phyloP scores from a whole-genome alignment of 257 asterid genomes.

The Nicotiana tomentosiformis region DNA sequence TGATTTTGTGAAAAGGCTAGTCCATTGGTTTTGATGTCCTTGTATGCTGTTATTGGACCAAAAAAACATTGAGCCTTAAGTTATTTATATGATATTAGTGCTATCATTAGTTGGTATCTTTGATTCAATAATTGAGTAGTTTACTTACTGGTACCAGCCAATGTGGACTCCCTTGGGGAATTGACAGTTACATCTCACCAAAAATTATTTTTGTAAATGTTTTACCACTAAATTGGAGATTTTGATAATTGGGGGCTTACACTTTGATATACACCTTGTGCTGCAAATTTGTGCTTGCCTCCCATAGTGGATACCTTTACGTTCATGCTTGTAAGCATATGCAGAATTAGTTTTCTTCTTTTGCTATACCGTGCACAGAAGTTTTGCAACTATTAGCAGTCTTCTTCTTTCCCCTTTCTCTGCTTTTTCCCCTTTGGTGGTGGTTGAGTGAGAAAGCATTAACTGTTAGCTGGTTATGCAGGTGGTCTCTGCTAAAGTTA shows the following conservation, averaged over 20 bases:
- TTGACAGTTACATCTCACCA: not conserved
- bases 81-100: not conserved
- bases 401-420: not conserved
- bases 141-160: not conserved
- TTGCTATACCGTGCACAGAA: not conserved
- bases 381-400: not conserved
- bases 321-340: not conserved
- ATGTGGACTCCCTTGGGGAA: not conserved
- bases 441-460: not conserved
- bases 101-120: not conserved
- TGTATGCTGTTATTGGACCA: not conserved
- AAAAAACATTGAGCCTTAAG: not conserved
- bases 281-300: not conserved
- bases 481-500: conserved; percentile 64
- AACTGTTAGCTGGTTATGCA: conserved; percentile 4
- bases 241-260: not conserved
- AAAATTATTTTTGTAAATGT: not conserved
- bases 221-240: not conserved
- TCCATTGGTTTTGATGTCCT: not conserved
- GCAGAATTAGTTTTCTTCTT: not conserved
- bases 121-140: not conserved
- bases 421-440: not conserved
- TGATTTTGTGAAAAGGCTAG: not conserved
- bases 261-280: not conserved
- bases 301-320: not conserved